Percentiles rank a stretch among this genome's conserved stretches.
phyloP scores from a whole-genome alignment of 768 basidiomycete genomes.

The Thelephora ganbajun region DNA sequence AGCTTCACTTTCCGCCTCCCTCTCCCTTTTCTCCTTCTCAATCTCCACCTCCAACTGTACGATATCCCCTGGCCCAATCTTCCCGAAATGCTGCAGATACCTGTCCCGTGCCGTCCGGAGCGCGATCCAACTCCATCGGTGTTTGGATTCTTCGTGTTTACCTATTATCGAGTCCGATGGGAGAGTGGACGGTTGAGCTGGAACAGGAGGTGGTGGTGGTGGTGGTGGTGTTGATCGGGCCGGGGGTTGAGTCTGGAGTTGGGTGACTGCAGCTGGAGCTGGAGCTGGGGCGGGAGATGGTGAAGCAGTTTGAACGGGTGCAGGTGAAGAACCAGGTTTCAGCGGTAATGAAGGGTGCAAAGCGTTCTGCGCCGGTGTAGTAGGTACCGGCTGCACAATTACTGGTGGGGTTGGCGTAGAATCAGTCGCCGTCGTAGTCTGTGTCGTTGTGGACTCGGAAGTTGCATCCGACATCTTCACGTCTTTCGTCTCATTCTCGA shows the following conservation, averaged over 20 bases:
- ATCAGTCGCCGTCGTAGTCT: conserved; percentile 14
- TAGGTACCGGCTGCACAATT: conserved; percentile 5
- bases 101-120: conserved; percentile 64
- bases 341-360: conserved; percentile 63
- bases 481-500: too few relatives aligned
- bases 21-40: conserved; percentile 9
- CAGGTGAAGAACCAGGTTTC: conserved; percentile 34
- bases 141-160: conserved; percentile 58
- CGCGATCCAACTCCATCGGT: conserved; percentile 69
- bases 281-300: conserved; percentile 8
- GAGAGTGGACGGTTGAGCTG: conserved; percentile 11
- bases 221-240: conserved; percentile 9
- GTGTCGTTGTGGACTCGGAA: conserved; percentile 16
- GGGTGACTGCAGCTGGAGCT: too few relatives aligned
- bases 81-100: conserved; percentile 65
- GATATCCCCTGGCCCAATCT: conserved; percentile 70
- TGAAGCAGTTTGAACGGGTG: conserved; percentile 16
- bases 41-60: conserved; percentile 18
- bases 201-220: conserved; percentile 6
- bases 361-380: conserved; percentile 20
- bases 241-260: background rate
- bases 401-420: conserved; percentile 9
- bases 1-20: background rate
- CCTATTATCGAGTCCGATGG: conserved; percentile 35
- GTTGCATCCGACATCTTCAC: background rate